Evolutionary conservation across 352 stramenopile species (phyloP), one percentile per base, ranked within the genome.

Genomic region (Phytophthora kernoviae): DNA sequence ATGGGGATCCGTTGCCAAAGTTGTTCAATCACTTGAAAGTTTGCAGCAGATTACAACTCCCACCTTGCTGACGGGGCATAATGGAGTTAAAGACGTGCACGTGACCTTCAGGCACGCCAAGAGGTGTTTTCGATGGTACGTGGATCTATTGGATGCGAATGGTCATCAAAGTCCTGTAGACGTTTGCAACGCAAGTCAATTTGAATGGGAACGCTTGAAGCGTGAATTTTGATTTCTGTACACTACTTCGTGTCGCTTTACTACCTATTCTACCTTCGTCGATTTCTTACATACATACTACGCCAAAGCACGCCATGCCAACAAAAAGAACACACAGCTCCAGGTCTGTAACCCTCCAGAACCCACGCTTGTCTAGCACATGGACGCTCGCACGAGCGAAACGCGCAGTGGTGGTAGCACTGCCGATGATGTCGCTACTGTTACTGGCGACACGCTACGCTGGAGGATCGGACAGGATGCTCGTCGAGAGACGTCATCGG

Each of bases 401-500:
- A 80, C 68, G 12, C 60, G 71, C n/a, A 80, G 61, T 36, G 71
- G 68, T 32, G 71, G 71, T 17, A 80, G 60, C 39, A 80, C 65
- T 49, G 68, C 56, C 21, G 67, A 65, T 5, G 70, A 68, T 12
- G 57, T 63, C 24, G 65, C 58, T 21, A 75, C 48, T 27, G 65
- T 62, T 26, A 79, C 62, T 37, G 65, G 65, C 5, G 70, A 67
- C 41, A 68, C 44, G 51, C 61, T 66, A 17, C 54, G 54, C 26
- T 39, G 55, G 33, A 58, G 48, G 32, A 34, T 66, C n/a, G 54
- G 50, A 58, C 68, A 73, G 26, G 49, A 54, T 33, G 36, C 39
- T 51, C 51, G 63, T 39, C 50, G 54, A 43, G 62, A 65, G 0
- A 67, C 62, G 26, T 76, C 58, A 18, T 65, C 58, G 5, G 58